Evolutionary conservation across 2,329 filamentous ascomycete species (phyloP).

Genomic region (Chalaropsis thielavioides): DNA sequence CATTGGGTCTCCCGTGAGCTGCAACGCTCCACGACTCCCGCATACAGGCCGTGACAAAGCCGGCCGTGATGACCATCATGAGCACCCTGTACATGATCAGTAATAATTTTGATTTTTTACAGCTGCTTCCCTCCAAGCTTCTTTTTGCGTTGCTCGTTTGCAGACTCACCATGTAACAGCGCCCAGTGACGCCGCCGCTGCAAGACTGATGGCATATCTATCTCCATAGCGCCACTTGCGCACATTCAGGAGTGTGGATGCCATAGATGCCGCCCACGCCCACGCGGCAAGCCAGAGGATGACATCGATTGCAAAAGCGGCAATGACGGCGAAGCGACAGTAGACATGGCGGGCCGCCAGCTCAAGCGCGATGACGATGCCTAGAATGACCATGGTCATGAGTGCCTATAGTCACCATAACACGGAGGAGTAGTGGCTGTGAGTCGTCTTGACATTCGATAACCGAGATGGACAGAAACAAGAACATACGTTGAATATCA

Average conservation of each 20-base stretch:
- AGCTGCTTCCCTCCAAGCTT: not conserved
- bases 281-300: slow-evolving; percentile 34
- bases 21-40: not conserved
- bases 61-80: not conserved
- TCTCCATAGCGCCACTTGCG: slow-evolving; percentile 16
- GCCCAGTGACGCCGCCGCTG: slow-evolving; percentile 29
- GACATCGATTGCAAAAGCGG: slow-evolving; percentile 26
- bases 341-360: slow-evolving; percentile 27
- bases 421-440: not conserved
- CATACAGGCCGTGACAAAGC: not conserved
- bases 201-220: slow-evolving; percentile 24
- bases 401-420: slow-evolving; percentile 24
- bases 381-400: slow-evolving; percentile 30
- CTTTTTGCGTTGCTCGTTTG: not conserved
- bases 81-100: not conserved
- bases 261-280: slow-evolving; percentile 30
- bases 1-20: not conserved
- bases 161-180: slow-evolving; percentile 28
- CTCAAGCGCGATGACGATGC: slow-evolving; percentile 27
- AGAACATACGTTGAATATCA: slow-evolving; percentile 33
- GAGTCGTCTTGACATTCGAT: not conserved
- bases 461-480: slow-evolving; percentile 17
- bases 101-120: not conserved
- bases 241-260: slow-evolving; percentile 21
- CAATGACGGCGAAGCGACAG: slow-evolving; percentile 27